Percentiles rank a stretch among this genome's conserved stretches.
These are phyloP conservation scores for Oxalis stricta DNA, from an alignment of 441 rosid species.

Conservation along the genomic window DNA sequence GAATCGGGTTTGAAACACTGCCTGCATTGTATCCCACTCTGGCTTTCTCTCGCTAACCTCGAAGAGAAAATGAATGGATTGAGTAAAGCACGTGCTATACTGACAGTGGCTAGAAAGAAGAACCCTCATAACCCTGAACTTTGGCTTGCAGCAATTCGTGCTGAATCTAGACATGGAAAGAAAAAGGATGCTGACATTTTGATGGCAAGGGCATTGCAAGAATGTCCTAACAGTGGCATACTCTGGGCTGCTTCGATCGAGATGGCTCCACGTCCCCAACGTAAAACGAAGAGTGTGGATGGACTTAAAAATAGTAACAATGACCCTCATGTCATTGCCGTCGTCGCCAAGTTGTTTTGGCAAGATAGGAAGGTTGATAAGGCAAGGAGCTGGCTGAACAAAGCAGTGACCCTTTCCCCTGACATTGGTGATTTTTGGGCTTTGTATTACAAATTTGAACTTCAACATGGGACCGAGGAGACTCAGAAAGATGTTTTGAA, in stretches of 20 bases:
- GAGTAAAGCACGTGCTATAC: constrained; percentile 75
- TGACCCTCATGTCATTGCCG: constrained; percentile 77
- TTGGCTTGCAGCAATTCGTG: constrained; percentile 83
- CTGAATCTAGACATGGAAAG: constrained; percentile 67
- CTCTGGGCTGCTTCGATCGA: constrained; percentile 86
- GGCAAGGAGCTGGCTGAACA: constrained; percentile 71
- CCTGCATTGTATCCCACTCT: constrained; percentile 49
- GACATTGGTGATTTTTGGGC: constrained; percentile 92
- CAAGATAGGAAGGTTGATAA: constrained; percentile 85
- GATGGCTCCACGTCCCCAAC: constrained; percentile 79
- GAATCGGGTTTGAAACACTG: constrained; percentile 61
- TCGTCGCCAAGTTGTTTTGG: constrained; percentile 84
- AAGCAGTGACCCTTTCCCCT: constrained; percentile 77
- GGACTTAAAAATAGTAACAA: constrained; percentile 76
- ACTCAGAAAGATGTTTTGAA: constrained; percentile 65
- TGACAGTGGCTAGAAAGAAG: constrained; percentile 71
- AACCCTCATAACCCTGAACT: constrained; percentile 64
- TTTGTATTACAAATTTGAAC: constrained; percentile 73
- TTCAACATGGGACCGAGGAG: constrained; percentile 75
- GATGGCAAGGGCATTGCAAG: constrained; percentile 96
- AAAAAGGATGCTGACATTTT: constrained; percentile 71
- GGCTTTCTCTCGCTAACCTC: constrained; percentile 72
- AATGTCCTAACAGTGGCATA: constrained; percentile 82
- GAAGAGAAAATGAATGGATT: constrained; percentile 72
- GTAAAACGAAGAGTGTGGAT: constrained; percentile 63